Evolutionary conservation across 1,139 yeast genomes (phyloP), one percentile per base, ranked within the genome.

Genomic region (Kodamaea fungicola): DNA sequence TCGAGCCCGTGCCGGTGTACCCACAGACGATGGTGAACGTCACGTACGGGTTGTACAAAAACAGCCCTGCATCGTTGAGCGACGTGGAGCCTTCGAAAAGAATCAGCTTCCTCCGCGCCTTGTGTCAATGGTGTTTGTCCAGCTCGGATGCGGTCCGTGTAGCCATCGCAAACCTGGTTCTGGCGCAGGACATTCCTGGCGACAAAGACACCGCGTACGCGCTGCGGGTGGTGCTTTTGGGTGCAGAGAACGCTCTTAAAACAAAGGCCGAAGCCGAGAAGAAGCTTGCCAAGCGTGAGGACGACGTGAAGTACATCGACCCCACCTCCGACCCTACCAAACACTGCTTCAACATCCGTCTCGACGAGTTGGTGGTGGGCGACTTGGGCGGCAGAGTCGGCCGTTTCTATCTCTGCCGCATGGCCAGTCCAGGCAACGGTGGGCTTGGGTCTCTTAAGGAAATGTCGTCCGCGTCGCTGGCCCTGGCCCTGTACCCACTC

Each of bases 91-190:
- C 32, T 7, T 28, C 21, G 2, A 51, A 57, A 3, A 54, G 83
- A 37, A 54, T 78, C 13, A 57, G 76, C 7, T 47, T 77, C 46
- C 43, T 78, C 16, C 62, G 77, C 31, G 55, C 71, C 1, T 54
- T 78, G 41, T 62, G 64, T 1, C 73, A 71, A 40, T 78, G 83
- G 83, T 59, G 74, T 25, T 47, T 71, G 3, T 49, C 71, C 0
- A 53, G 67, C 8, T 75, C 80, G 0, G 73, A 71, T 12, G 50
- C 54, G 3, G 59, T 78, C 4, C 76, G 66, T 45, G 45, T 55
- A 4, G 64, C 59, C 31, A 59, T 77, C n/a, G 42, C 54, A 8
- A 51, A 44, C 8, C 52, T 50, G 22, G 38, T 64, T 3, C 65
- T 59, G 31, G 48, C 53, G 13, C 76, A 69, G 42, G 77, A 72